phyloP scores from a whole-genome alignment of 352 stramenopile genomes.

The Pythium myriotylum region DNA sequence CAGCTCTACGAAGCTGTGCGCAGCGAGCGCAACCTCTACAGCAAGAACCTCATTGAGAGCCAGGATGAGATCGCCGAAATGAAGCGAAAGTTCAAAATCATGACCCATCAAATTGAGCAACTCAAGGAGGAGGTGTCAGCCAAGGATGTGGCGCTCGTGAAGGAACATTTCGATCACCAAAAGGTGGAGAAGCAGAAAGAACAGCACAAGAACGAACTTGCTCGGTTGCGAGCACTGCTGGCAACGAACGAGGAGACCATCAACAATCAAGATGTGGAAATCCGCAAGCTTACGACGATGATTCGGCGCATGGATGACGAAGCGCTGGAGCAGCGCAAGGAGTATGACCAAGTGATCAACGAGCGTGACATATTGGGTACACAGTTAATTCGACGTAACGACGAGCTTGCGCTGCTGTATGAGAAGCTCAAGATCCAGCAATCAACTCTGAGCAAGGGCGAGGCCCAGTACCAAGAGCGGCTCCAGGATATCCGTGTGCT shows the following conservation, averaged over 20 bases:
- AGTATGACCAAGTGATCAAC: slow-evolving; percentile 96
- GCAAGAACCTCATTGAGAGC: slow-evolving; percentile 96
- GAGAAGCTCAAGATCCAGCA: slow-evolving; percentile 98
- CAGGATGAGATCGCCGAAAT: slow-evolving; percentile 96
- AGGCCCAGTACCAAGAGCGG: slow-evolving; percentile 92
- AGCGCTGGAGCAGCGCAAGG: slow-evolving; percentile 92
- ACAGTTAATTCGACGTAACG: slow-evolving; percentile 96
- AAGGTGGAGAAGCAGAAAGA: slow-evolving; percentile 96
- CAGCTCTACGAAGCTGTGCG: slow-evolving; percentile 95
- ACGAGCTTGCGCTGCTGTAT: slow-evolving; percentile 96
- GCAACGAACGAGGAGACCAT: slow-evolving; percentile 92
- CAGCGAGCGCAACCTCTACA: slow-evolving; percentile 94
- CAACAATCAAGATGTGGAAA: slow-evolving; percentile 94
- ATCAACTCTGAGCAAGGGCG: slow-evolving; percentile 91
- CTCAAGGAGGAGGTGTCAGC: slow-evolving; percentile 95
- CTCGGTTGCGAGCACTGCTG: slow-evolving; percentile 85
- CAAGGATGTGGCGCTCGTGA: slow-evolving; percentile 95
- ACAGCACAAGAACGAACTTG: slow-evolving; percentile 93
- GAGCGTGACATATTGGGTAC: slow-evolving; percentile 97
- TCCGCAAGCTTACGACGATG: slow-evolving; percentile 92
- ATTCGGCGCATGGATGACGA: slow-evolving; percentile 95
- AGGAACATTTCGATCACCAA: slow-evolving; percentile 96
- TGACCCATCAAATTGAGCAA: slow-evolving; percentile 95
- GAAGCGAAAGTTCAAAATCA: slow-evolving; percentile 97
- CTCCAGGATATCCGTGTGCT: slow-evolving; percentile 94